phyloP scores from a whole-genome alignment of 164 flowering plant genomes.

The Annona cherimola region DNA sequence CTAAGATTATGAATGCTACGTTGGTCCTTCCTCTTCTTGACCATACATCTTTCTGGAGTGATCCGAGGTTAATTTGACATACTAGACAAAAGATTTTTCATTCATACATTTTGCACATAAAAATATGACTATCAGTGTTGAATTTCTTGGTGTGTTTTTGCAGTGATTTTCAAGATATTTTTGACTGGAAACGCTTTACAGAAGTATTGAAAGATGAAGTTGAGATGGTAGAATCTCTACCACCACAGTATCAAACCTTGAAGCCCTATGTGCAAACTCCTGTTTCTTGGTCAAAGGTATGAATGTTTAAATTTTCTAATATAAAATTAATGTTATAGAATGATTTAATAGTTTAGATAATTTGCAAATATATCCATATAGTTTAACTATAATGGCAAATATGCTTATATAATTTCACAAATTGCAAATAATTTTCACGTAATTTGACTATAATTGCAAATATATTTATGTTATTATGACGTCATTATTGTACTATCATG shows the following conservation, averaged over 20 bases:
- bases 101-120: neutral
- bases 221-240: constrained; percentile 60
- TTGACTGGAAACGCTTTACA: constrained; percentile 76
- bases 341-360: too few relatives aligned
- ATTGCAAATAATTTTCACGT: too few relatives aligned
- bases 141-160: constrained; percentile 2
- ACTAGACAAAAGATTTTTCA: neutral
- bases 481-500: too few relatives aligned
- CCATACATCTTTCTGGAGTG: constrained; percentile 81
- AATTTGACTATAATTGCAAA: too few relatives aligned
- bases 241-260: constrained; percentile 28
- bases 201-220: constrained; percentile 64
- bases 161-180: constrained; percentile 75
- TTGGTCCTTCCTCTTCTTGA: constrained; percentile 86
- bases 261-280: constrained; percentile 62
- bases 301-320: neutral
- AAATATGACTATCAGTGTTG: too few relatives aligned
- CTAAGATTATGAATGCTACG: constrained; percentile 90
- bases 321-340: neutral
- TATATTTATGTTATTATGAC: too few relatives aligned
- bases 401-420: too few relatives aligned
- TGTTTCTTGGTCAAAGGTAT: constrained; percentile 86
- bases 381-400: too few relatives aligned
- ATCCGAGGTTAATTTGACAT: constrained; percentile 50
- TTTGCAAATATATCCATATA: too few relatives aligned